Base-by-base conservation (phyloP, 225 moss, liverwort and hornwort species). In the Rhytidiadelphus loreus region DNA sequence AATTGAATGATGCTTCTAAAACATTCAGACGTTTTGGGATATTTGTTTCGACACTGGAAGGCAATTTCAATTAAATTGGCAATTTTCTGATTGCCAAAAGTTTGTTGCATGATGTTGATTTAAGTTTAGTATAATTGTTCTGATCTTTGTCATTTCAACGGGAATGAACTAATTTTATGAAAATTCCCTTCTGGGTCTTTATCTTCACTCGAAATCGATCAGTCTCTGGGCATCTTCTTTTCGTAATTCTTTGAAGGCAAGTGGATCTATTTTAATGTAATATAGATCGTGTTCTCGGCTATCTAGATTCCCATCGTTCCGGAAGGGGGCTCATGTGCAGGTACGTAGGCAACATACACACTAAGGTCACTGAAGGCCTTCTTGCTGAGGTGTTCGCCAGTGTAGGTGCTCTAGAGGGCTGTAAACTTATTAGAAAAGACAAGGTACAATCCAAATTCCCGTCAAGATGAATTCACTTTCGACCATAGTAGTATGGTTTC, bases 401-500 rank as follows among this genome's bases (percentile, higher is more conserved):
- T 90, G 96, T 95, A 46, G 98, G 98, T 91, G 96, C 94, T 87
- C 92, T 98, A 89, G 98, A 98, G 90, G 98, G 98, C 70, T 98
- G 98, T 88, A 98, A 98, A 91, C 95, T 98, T 22, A 98, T 98
- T 87, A 93, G 98, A 86, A 98, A 98, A 92, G 98, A 98, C 86
- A 98, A 98, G 97, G 98, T 96, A 85, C 39, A 44, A 78, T 50
- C 55, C 52, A 13, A 7, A 56, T 81, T 81, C 48, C 55, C 55
- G 69, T 68, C 35, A 81, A 59, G 71, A 53, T 69, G 28, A 74
- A 68, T 35, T 46, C n/a, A 26, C 58, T 80, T 75, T 83, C 44
- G 24, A 86, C 22, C 44, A 28, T 39, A 74, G 29, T 74, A 86
- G 32, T 52, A 81, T 46, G 44, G 39, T 28, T 58, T 88, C 26